A percentile compares a stretch with the other conserved stretches of the same genome.
Conservation (phyloP, 257 asterid species). For the Lavandula angustifolia region DNA sequence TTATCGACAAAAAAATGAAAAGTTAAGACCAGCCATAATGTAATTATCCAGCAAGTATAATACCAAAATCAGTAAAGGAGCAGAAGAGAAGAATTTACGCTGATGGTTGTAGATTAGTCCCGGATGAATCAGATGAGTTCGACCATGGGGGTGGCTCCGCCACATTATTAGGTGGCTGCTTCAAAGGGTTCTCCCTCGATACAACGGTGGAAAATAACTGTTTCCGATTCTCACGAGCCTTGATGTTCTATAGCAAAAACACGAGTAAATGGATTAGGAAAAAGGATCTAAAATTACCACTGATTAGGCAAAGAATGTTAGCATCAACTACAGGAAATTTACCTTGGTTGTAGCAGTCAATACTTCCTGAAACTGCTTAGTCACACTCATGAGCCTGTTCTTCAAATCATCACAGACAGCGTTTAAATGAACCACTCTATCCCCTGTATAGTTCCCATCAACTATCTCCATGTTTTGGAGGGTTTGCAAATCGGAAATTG, state of each 20-base stretch:
- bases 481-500: constrained; percentile 36
- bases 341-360: constrained; percentile 80
- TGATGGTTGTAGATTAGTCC: constrained; percentile 40
- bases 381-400: constrained; percentile 71
- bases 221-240: constrained; percentile 79
- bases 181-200: constrained; percentile 71
- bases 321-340: constrained; percentile 14
- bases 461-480: constrained; percentile 50
- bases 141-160: constrained; percentile 76
- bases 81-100: constrained; percentile 37
- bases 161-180: constrained; percentile 39
- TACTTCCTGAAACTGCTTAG: constrained; percentile 80
- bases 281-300: constrained; percentile 7
- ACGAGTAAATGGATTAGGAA: constrained; percentile 21
- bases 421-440: constrained; percentile 71
- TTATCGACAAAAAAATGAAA: not conserved
- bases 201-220: constrained; percentile 73
- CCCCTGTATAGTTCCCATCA: constrained; percentile 61
- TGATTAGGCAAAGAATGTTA: constrained; percentile 10
- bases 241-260: constrained; percentile 55
- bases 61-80: constrained; percentile 14
- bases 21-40: not conserved
- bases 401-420: constrained; percentile 85
- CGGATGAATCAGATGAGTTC: constrained; percentile 42
- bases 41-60: constrained; percentile 13